Percentiles rank a stretch among this genome's conserved stretches.
These are phyloP conservation scores for Pestalotiopsis sp. DNA, from an alignment of 2,329 filamentous ascomycete genomes.

Conservation along the genomic window DNA sequence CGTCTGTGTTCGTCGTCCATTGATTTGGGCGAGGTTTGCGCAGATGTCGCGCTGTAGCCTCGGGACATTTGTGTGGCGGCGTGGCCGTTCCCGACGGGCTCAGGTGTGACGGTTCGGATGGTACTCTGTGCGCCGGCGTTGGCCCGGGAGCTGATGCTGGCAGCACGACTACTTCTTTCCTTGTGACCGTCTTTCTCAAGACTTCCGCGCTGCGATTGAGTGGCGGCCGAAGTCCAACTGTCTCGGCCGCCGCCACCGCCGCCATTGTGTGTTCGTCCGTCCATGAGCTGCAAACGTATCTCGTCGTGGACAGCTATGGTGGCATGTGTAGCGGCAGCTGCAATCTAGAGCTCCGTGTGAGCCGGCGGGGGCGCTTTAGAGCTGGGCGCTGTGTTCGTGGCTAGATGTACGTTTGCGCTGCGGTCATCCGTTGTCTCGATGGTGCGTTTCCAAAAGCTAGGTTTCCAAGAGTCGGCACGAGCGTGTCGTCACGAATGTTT, in stretches of 20 bases:
- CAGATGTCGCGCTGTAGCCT: conserved; percentile 38
- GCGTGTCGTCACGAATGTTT: conserved; percentile 1
- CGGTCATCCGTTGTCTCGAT: conserved; percentile 26
- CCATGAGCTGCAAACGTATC: conserved; percentile 49
- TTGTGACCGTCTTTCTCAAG: conserved; percentile 23
- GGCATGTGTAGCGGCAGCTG: conserved; percentile 26
- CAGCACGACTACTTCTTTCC: conserved; percentile 20
- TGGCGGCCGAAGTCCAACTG: conserved; percentile 31
- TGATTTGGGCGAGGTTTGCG: conserved; percentile 50
- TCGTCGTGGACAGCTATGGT: conserved; percentile 36
- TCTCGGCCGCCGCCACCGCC: conserved; percentile 33
- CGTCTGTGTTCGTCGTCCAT: conserved; percentile 50
- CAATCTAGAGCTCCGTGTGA: conserved; percentile 23
- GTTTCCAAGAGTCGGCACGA: conserved; percentile 10
- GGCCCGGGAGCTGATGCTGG: conserved; percentile 27
- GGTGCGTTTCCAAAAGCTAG: conserved; percentile 21
- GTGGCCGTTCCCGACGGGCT: conserved; percentile 44
- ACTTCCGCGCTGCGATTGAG: conserved; percentile 26
- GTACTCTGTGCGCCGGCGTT: conserved; percentile 40
- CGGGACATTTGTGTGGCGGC: conserved; percentile 28
- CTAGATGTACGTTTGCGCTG: conserved; percentile 18
- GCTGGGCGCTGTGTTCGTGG: conserved; percentile 20
- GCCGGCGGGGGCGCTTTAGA: conserved; percentile 8
- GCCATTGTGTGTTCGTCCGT: conserved; percentile 42
- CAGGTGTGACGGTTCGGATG: conserved; percentile 70